Base-by-base conservation (phyloP, 306 rosid genomes). In the Quercus variabilis region DNA sequence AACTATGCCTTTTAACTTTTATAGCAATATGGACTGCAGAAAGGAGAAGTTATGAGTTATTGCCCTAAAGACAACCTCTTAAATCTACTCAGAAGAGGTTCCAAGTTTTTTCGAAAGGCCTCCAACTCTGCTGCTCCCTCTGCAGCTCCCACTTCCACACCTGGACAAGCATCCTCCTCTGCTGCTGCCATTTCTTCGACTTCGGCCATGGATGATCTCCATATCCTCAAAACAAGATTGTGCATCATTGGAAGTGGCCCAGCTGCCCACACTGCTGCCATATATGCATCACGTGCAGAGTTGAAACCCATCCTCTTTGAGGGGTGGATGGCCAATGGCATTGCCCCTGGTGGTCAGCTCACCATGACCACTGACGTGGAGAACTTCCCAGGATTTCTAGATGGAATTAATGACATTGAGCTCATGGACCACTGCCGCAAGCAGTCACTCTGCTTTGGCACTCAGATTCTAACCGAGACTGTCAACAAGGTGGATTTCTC, bases 171-270 rank as follows among this genome's bases (percentile, higher is more conserved):
- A 33, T 77, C 85, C 11, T 72, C 80, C 12, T 31, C 72, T 4
- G 15, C 72, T 0, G 35, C 70, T 6, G 76, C 70, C 12, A 74
- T 74, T 19, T 75, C 82, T 23, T 49, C 74, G 4, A 8, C 73
- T 28, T 51, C 83, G 62, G 75, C 85, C 80, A 86, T 88, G 90
- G 76, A 68, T 59, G 85, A 78, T 51, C 73, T 78, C 21, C 26
- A 88, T 4, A 79, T 80, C 80, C 88, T 84, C 33, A 86, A 83
- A 52, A 90, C 98, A 1, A 90, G 89, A 67, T 68, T 93, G 49
- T 91, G 98, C 85, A 92, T 93, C 84, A 90, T 92, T 80, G 97
- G 97, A 11, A 91, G 97, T 68, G 97, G 97, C n/a, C 98, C 96
- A 1, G 88, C 96, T 12, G 97, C 90, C 35, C 96, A 93, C 81